Conservation (phyloP, 176 grass and related monocot species). For the Avena insularis region DNA sequence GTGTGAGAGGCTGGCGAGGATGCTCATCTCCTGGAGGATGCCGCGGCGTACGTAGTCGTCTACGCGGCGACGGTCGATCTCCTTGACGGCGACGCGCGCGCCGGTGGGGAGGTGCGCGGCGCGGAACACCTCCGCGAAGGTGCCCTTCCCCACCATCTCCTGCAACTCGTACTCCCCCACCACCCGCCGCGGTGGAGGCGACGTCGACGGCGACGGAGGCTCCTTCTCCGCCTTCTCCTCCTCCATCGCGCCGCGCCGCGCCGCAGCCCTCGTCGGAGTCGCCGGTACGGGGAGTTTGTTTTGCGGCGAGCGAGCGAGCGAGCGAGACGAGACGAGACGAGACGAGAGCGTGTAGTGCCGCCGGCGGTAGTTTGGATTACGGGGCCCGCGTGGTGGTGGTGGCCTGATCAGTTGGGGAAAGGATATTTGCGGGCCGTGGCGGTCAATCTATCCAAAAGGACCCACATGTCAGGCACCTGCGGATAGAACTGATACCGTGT, state of each 20-base stretch:
- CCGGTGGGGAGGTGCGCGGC: constrained; percentile 53
- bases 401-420: not conserved
- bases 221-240: constrained; percentile 14
- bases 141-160: constrained; percentile 55
- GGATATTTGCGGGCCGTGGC: constrained; percentile 36
- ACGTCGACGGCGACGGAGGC: not conserved
- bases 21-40: constrained; percentile 63
- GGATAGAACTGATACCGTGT: not conserved
- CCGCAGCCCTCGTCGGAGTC: not conserved
- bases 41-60: constrained; percentile 51
- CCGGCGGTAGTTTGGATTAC: constrained; percentile 42
- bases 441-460: not conserved
- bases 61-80: constrained; percentile 57
- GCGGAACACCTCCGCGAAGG: constrained; percentile 65
- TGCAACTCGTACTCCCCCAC: constrained; percentile 65
- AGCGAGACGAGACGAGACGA: not conserved
- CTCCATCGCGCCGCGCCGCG: constrained; percentile 15
- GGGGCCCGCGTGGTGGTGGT: constrained; percentile 35
- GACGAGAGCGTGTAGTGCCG: constrained; percentile 19
- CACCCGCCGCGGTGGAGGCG: not conserved
- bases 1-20: constrained; percentile 62
- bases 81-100: constrained; percentile 68
- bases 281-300: not conserved
- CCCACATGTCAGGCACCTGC: constrained; percentile 2
- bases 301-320: not conserved